A percentile compares a stretch with the other conserved stretches of the same genome.
These are phyloP conservation scores for Podila epigama DNA, from an alignment of 192 early-diverging fungal species.

Conservation along the genomic window DNA sequence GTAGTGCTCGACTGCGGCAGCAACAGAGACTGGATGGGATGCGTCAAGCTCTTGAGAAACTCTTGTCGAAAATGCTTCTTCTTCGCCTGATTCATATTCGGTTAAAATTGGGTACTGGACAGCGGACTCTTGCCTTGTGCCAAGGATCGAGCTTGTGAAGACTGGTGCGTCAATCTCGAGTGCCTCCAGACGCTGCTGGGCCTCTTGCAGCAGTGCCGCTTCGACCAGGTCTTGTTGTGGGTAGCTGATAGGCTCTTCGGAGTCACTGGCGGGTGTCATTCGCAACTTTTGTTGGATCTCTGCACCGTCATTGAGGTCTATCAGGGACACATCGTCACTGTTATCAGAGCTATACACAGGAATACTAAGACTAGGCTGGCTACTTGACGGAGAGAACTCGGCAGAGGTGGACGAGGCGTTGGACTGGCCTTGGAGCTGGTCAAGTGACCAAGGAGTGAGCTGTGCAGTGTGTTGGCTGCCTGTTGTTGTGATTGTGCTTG, in stretches of 20 bases:
- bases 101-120: not conserved
- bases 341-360: slow-evolving; percentile 16
- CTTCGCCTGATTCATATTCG: not conserved
- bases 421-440: not conserved
- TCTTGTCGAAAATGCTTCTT: not conserved
- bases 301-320: slow-evolving; percentile 25
- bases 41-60: not conserved
- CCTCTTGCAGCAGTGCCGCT: slow-evolving; percentile 10
- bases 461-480: no score
- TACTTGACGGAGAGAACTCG: not conserved
- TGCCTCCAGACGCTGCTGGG: slow-evolving; percentile 20
- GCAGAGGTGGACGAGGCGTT: slow-evolving; percentile 2
- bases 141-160: slow-evolving; percentile 20
- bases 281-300: not conserved
- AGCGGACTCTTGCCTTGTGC: not conserved
- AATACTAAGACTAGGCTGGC: not conserved
- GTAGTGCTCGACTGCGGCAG: slow-evolving; percentile 3
- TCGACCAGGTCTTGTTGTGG: slow-evolving; percentile 27
- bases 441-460: slow-evolving; percentile 9
- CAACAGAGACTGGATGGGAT: not conserved
- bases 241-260: slow-evolving; percentile 17
- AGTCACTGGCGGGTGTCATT: not conserved
- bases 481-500: no score
- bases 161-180: slow-evolving; percentile 28
- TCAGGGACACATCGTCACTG: slow-evolving; percentile 36